phyloP scores from a whole-genome alignment of 1,284 basidiomycete species.

The Thelephora terrestris region DNA sequence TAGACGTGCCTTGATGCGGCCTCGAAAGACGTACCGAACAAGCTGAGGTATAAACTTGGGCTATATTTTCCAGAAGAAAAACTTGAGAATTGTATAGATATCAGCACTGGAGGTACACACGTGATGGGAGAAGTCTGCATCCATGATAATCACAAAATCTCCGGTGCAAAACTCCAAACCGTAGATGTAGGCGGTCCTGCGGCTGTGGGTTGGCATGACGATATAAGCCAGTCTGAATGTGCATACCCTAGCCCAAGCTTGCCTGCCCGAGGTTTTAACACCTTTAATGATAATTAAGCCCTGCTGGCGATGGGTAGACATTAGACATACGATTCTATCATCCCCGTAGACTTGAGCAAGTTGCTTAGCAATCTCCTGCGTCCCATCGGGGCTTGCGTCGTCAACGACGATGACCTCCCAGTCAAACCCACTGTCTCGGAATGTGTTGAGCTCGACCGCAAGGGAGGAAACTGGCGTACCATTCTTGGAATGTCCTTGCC shows the following conservation, averaged over 20 bases:
- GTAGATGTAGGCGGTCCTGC: conserved; percentile 85
- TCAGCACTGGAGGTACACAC: conserved; percentile 33
- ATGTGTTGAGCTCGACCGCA: not conserved
- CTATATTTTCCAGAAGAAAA: conserved; percentile 27
- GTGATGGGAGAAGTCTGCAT: conserved; percentile 93
- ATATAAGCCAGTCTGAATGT: not conserved
- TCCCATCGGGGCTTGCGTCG: conserved; percentile 87
- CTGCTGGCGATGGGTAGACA: not conserved
- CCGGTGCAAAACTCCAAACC: conserved; percentile 82
- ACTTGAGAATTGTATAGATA: not conserved
- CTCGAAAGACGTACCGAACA: conserved; percentile 48
- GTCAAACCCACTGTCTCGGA: conserved; percentile 32
- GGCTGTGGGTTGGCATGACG: conserved; percentile 4
- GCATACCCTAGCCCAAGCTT: conserved; percentile 80
- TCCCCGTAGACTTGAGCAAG: conserved; percentile 72
- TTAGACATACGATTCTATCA: conserved; percentile 56
- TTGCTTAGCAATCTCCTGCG: conserved; percentile 77
- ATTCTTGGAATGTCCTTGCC: conserved; percentile 61
- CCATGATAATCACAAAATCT: conserved; percentile 96
- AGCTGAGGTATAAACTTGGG: conserved; percentile 88
- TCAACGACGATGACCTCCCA: conserved; percentile 92
- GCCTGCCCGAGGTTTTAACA: conserved; percentile 76
- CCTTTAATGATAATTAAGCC: conserved; percentile 26
- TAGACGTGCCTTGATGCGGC: not conserved
- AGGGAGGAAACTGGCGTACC: conserved; percentile 38